Evolutionary conservation across 2,329 filamentous ascomycete species (phyloP).

Genomic region (Colletotrichum navitas): DNA sequence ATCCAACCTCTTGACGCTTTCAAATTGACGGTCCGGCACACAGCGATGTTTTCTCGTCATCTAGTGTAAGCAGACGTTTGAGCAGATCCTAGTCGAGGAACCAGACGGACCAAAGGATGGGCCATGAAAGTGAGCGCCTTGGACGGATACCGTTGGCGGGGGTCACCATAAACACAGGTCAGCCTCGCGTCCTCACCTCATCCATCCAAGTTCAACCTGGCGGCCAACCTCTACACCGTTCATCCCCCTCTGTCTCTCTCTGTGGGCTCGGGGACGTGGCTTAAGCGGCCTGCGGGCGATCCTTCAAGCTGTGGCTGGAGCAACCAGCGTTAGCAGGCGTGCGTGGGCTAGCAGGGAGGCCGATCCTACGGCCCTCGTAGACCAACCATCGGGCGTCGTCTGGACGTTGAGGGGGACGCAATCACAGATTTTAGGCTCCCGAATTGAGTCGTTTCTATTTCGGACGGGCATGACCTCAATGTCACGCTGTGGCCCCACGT

Average conservation of each 20-base stretch:
- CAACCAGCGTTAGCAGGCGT: slow-evolving; percentile 9
- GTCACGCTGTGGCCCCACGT: background rate
- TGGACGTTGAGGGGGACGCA: slow-evolving; percentile 14
- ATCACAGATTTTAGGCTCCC: slow-evolving; percentile 37
- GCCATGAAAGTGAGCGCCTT: slow-evolving; percentile 12
- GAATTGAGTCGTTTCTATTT: slow-evolving; percentile 36
- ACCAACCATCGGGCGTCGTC: slow-evolving; percentile 32
- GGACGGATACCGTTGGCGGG: background rate
- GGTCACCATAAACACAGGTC: slow-evolving; percentile 15
- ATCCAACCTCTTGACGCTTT: slow-evolving; percentile 28
- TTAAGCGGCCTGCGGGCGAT: slow-evolving; percentile 31
- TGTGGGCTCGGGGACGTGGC: slow-evolving; percentile 18
- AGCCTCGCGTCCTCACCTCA: slow-evolving; percentile 39
- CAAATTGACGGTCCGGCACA: background rate
- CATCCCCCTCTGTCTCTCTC: background rate
- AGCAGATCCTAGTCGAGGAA: slow-evolving; percentile 2
- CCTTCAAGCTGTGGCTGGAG: slow-evolving; percentile 38
- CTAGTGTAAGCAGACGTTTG: slow-evolving; percentile 6
- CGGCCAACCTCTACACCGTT: slow-evolving; percentile 2
- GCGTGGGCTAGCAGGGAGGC: slow-evolving; percentile 34
- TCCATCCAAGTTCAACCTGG: slow-evolving; percentile 25
- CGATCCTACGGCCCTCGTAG: slow-evolving; percentile 28
- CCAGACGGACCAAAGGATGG: background rate
- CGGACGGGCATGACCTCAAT: slow-evolving; percentile 17
- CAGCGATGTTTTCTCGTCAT: slow-evolving; percentile 8